phyloP scores from a whole-genome alignment of 768 basidiomycete genomes.

The Cantharellus anzutake region DNA sequence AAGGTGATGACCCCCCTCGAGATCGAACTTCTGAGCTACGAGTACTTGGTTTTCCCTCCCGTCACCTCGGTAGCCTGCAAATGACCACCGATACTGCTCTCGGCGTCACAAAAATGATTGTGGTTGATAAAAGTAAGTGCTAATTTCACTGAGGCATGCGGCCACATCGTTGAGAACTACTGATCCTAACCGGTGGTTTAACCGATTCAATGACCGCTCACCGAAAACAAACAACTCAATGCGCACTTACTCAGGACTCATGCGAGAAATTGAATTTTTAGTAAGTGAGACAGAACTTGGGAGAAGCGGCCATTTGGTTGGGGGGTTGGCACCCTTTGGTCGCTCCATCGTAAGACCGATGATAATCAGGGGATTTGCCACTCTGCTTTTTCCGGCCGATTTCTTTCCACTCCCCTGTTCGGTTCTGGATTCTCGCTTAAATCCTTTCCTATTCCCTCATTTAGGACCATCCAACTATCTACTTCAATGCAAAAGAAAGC shows the following conservation, averaged over 20 bases:
- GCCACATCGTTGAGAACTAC: not conserved
- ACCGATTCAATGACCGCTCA: too few species aligned
- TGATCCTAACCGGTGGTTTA: too few species aligned
- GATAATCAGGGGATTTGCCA: not conserved
- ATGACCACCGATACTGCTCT: conserved; percentile 99
- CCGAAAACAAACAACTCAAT: not conserved
- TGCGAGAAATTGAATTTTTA: conserved; percentile 34
- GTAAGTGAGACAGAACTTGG: not conserved
- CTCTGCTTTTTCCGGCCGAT: conserved; percentile 8
- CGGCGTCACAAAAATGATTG: conserved; percentile 26
- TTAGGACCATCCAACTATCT: conserved; percentile 80
- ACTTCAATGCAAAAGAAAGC: conserved; percentile 69
- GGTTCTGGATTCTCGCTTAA: not conserved
- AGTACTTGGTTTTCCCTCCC: conserved; percentile 63
- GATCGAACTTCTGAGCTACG: conserved; percentile 85
- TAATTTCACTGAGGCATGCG: conserved; percentile 1
- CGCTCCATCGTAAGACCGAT: too few species aligned
- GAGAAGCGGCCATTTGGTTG: too few species aligned
- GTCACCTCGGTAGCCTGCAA: conserved; percentile 74
- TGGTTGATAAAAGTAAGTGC: conserved; percentile 13
- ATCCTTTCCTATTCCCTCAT: not conserved
- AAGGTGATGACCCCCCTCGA: conserved; percentile 89
- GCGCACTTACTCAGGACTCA: conserved; percentile 24
- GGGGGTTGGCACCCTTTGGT: too few species aligned
- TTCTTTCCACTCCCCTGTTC: not conserved